Base-by-base conservation (phyloP, 148 eudicot genomes). In the Arctostaphylos glauca region DNA sequence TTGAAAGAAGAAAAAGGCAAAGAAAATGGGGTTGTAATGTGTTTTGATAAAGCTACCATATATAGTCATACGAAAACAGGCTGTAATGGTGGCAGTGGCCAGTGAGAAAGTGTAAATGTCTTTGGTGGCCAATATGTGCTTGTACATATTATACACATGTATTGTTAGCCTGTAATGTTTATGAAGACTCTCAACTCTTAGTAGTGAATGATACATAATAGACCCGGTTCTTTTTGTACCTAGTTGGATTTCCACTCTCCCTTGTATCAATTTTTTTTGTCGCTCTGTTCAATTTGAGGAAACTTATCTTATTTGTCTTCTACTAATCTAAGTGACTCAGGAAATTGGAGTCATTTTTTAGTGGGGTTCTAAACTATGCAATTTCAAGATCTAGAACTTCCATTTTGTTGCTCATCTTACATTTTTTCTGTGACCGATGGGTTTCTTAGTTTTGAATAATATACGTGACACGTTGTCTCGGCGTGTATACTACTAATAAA, bases 171-270 rank as follows among this genome's bases (percentile, higher is more conserved):
- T 72, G 77, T 23, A 48, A 48, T 3, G 77, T n/a, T 74, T 16
- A 47, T 74, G 77, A 12, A 47, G 77, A 18, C 5, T 48, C 19
- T 48, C 31, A n/a, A n/a, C n/a, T n/a, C n/a, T n/a, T n/a, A 74
- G 16, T 74, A 47, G 15, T 81, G 9, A 10, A 16, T n/a, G n/a
- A n/a, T n/a, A n/a, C n/a, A n/a, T n/a, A n/a, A n/a, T n/a, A n/a
- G 68, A 64, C 70, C 70, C 15, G 2, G 70, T 41, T 23, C 25
- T 23, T 64, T 64, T 64, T 9, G 41, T 64, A 9, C 70, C 23
- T 55, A 21, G 21, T 72, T 56, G 56, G 83, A 53, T 74, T 81
- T 43, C 25, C n/a, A 46, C 18, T n/a, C n/a, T 14, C 18, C 74
- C 74, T 68, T 38, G 74, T 5, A 64, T 31, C 19, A 5, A 31